Conservation (phyloP, 345 rosid genomes). For the Linum tenue region DNA sequence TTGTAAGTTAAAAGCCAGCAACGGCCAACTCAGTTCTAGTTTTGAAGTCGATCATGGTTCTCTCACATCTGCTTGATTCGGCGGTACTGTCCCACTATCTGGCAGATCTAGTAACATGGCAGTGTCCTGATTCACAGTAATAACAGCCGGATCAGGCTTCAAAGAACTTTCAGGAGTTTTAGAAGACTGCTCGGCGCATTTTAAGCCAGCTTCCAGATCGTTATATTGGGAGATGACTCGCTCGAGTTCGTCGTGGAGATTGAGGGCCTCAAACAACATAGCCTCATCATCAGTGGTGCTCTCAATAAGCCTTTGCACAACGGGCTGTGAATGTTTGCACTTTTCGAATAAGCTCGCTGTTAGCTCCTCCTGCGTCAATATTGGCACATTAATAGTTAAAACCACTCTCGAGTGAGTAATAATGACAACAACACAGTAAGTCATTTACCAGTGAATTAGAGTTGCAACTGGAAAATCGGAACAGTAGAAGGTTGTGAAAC, state of each 20-base stretch:
- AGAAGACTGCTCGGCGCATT: constrained; percentile 13
- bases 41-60: neutral
- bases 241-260: constrained; percentile 63
- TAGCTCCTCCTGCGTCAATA: constrained; percentile 54
- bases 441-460: no score
- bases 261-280: constrained; percentile 69
- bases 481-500: neutral
- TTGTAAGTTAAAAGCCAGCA: neutral
- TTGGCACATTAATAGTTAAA: constrained; percentile 2
- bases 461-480: neutral
- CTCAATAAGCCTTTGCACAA: constrained; percentile 62
- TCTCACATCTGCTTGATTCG: neutral
- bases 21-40: neutral
- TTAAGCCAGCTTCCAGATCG: constrained; percentile 27
- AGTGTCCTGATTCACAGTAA: neutral
- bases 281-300: constrained; percentile 62
- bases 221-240: constrained; percentile 40
- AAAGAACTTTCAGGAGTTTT: constrained; percentile 10
- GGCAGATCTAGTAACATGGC: neutral
- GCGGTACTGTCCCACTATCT: neutral
- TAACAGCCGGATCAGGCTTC: neutral
- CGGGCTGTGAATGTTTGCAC: constrained; percentile 61
- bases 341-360: constrained; percentile 58
- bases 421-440: neutral
- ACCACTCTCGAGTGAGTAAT: neutral